A percentile compares a stretch with the other conserved stretches of the same genome.
These are phyloP conservation scores for Francoa sonchifolia DNA, from an alignment of 441 rosid species.

Conservation along the genomic window DNA sequence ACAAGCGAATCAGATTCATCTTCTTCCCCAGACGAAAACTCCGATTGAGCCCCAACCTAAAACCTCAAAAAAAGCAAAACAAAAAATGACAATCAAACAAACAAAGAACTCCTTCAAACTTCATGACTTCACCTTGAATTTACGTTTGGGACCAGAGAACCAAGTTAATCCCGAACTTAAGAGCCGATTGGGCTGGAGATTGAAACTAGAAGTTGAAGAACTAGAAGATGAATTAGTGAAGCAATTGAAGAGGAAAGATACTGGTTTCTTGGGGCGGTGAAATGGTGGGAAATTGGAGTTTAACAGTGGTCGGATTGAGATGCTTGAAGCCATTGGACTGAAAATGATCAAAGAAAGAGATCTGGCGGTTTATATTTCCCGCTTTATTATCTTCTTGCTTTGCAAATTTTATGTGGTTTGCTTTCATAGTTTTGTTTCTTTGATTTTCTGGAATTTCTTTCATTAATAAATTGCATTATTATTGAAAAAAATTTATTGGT, in stretches of 20 bases:
- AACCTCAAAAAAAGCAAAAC: constrained; percentile 9
- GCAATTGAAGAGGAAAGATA: constrained; percentile 14
- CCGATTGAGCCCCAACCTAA: constrained; percentile 41
- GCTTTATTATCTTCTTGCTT: constrained; percentile 1
- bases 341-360: not conserved
- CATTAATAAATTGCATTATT: too few species aligned
- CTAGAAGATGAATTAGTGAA: constrained; percentile 15
- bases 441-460: too few species aligned
- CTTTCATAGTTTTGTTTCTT: too few species aligned
- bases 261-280: constrained; percentile 15
- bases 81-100: constrained; percentile 5
- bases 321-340: constrained; percentile 12
- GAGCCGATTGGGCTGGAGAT: constrained; percentile 9
- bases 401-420: too few species aligned
- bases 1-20: constrained; percentile 28
- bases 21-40: constrained; percentile 40
- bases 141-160: constrained; percentile 17
- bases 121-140: constrained; percentile 21
- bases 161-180: constrained; percentile 11
- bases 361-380: constrained; percentile 1
- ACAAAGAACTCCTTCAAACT: not conserved
- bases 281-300: constrained; percentile 18
- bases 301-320: constrained; percentile 24
- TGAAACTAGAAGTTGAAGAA: constrained; percentile 9
- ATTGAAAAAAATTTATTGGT: too few species aligned